Conservation (phyloP, 2,329 filamentous ascomycete genomes). For the Biscogniauxia mediterranea region DNA sequence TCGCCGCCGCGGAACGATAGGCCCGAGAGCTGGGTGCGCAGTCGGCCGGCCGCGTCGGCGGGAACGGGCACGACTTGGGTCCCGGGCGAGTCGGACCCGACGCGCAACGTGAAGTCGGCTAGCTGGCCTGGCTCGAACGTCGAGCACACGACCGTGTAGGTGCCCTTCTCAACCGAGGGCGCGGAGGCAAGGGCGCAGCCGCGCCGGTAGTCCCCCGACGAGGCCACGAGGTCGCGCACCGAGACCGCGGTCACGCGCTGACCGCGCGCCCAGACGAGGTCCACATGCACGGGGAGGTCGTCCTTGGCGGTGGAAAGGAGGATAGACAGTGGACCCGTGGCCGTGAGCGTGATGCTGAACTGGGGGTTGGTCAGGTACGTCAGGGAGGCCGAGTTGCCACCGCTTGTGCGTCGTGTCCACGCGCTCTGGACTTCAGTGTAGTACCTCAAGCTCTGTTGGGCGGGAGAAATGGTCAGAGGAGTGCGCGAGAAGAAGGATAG, state of each 20-base stretch:
- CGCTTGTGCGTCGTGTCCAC: conserved; percentile 79
- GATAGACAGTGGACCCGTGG: conserved; percentile 63
- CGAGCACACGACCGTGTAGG: conserved; percentile 85
- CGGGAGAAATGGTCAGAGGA: conserved; percentile 59
- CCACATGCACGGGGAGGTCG: conserved; percentile 78
- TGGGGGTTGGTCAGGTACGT: conserved; percentile 87
- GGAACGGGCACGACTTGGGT: conserved; percentile 58
- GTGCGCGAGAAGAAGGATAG: conserved; percentile 75
- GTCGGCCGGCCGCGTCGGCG: conserved; percentile 71
- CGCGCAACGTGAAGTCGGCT: conserved; percentile 70
- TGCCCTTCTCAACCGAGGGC: conserved; percentile 61
- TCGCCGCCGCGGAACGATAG: conserved; percentile 44
- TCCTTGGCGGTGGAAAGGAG: conserved; percentile 67
- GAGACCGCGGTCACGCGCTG: conserved; percentile 68
- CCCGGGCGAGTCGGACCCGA: conserved; percentile 63
- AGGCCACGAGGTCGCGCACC: conserved; percentile 73
- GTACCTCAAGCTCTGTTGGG: conserved; percentile 57
- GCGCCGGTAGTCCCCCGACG: conserved; percentile 85
- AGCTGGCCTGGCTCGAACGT: conserved; percentile 82
- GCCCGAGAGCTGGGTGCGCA: conserved; percentile 59
- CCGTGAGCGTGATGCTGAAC: conserved; percentile 63
- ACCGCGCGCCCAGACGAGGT: conserved; percentile 75
- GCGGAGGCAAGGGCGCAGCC: conserved; percentile 71
- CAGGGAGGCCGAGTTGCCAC: conserved; percentile 75
- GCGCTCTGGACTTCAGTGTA: conserved; percentile 58